Evolutionary conservation across 768 basidiomycete genomes (phyloP), one percentile per base, ranked within the genome.

Genomic region (Lentinula lateritia): DNA sequence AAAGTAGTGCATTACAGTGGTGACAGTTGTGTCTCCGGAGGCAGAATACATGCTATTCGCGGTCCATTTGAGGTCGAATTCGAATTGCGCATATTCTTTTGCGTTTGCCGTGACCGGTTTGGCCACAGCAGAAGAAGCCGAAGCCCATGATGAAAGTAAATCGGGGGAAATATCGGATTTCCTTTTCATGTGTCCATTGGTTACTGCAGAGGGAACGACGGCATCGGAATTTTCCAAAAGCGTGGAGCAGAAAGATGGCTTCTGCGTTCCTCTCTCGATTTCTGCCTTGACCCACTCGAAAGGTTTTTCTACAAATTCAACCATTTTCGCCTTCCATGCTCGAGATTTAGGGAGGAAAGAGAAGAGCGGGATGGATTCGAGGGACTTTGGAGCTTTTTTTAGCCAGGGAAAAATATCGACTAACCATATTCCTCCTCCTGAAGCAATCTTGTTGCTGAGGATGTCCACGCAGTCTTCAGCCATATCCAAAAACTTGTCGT

Each of bases 41-140:
- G 34, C 52, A 52, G 48, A 56, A 36, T 16, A 43, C 35, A 38
- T 53, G 15, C 15, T 46, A 70, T 91, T 90, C n/a, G 90, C 90
- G 1, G 87, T 84, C 88, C 89, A 89, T 62, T 88, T 86, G 50
- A 91, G 75, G 65, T 92, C 89, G 63, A 84, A 85, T 66, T 89
- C 86, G 50, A 80, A 81, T 61, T 79, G 68, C 6, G 77, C 70
- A 36, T 70, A 72, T 42, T 71, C 61, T 52, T 74, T 75, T 63
- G 73, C 64, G 52, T 70, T 69, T 39, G 76, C 70, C 43, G 82
- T 80, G 50, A 86, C 84, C 13, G 90, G 75, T 18, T 90, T 73
- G 8, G 81, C 85, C 1, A 77, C 77, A 28, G 75, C 75, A 55
- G 79, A 80, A 9, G 77, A 81, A 2, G 76, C 65, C 20, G 20